Evolutionary conservation across 169 alveolate species (phyloP), one percentile per base, ranked within the genome.

Genomic region (Cryptosporidium bovis): DNA sequence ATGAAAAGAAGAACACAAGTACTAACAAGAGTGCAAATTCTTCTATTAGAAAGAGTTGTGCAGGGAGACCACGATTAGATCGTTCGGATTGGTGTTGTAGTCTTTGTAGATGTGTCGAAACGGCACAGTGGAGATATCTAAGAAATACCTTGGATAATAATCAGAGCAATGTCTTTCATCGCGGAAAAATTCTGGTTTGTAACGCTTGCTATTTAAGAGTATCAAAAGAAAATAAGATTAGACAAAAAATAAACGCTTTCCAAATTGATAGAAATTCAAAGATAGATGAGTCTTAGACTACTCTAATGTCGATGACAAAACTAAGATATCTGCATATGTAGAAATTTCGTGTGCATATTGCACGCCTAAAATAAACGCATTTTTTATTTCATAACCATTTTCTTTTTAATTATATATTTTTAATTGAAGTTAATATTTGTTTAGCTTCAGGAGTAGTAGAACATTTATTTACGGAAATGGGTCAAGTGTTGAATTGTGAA

Each of bases 131-230:
- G 84, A 71, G 84, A 24, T 71, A 71, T 56, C 68, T 71, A 20
- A 77, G 87, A 34, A 77, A 77, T 31, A 77, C 69, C 24, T 8
- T 77, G 0, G 87, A 77, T 12, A 62, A 62, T 27, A 69, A 69
- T 69, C 83, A 50, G 40, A 77, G 51, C 36, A 60, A 62, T 77
- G 64, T 62, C n/a, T 56, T 68, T 48, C 87, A 77, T 77, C 87
- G 87, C 15, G 77, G 87, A 44, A 77, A 77, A 77, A 62, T 77
- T 71, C 87, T 77, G 71, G 87, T 77, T 56, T 77, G 87, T 77
- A 77, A 77, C 87, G 87, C 87, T 77, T 77, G 87, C 87, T 77
- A 77, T 77, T 77, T 77, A 77, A 77, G 87, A 60, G 87, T 77
- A 55, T 77, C 87, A 58, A 77, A 77, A 46, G 87, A 77, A 62